Evolutionary conservation across 768 basidiomycete genomes (phyloP).

Genomic region (Termitomyces sp.): DNA sequence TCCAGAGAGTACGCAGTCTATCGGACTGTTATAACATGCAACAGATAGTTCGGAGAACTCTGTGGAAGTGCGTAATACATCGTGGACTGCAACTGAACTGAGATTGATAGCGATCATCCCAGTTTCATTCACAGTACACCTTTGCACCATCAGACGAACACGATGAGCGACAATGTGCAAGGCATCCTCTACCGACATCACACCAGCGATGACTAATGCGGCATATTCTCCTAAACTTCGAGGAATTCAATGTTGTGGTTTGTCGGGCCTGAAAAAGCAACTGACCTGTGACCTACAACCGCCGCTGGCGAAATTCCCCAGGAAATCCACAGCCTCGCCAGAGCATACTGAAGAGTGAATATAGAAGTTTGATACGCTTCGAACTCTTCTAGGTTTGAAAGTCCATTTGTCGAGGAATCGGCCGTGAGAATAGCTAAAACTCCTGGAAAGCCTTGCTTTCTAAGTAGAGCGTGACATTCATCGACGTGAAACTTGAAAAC

Average conservation of each 20-base stretch:
- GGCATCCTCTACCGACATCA: constrained; percentile 51
- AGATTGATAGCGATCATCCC: constrained; percentile 60
- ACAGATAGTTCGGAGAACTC: constrained; percentile 35
- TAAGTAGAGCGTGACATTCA: constrained; percentile 49
- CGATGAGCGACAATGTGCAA: constrained; percentile 52
- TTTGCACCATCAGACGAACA: constrained; percentile 47
- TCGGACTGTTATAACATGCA: constrained; percentile 58
- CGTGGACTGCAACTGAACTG: constrained; percentile 24
- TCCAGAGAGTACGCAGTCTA: constrained; percentile 57
- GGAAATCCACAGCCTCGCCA: constrained; percentile 58
- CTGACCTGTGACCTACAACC: constrained; percentile 70
- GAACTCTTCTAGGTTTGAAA: constrained; percentile 28
- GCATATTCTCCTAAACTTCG: constrained; percentile 71
- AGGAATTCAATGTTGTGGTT: constrained; percentile 2
- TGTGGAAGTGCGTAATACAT: constrained; percentile 25
- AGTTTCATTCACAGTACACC: constrained; percentile 36
- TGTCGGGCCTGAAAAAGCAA: constrained; percentile 1
- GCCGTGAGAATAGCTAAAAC: constrained; percentile 38
- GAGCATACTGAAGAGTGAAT: constrained; percentile 57
- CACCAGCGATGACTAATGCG: constrained; percentile 58
- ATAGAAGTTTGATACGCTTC: constrained; percentile 48
- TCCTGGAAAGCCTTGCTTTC: constrained; percentile 42
- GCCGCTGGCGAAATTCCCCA: constrained; percentile 62
- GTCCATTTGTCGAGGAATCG: constrained; percentile 12
- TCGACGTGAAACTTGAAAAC: constrained; percentile 50